Percentiles rank a stretch among this genome's conserved stretches.
These are phyloP conservation scores for Lecanoromycetidae sp. DNA, from an alignment of 2,329 filamentous ascomycete species.

Conservation along the genomic window DNA sequence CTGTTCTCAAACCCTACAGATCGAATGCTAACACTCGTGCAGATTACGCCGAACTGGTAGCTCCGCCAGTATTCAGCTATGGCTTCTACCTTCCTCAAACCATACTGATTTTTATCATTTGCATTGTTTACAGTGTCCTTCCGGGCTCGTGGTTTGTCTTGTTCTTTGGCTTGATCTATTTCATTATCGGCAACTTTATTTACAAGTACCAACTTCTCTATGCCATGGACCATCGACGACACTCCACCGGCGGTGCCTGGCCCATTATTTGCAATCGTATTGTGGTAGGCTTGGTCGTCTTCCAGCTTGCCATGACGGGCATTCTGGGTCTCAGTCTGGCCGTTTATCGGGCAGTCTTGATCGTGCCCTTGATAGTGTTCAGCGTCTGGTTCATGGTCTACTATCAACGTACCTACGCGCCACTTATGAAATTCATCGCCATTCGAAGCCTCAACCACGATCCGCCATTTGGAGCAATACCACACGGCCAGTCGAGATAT, in stretches of 20 bases:
- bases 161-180: conserved; percentile 59
- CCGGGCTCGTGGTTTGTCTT: conserved; percentile 69
- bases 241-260: conserved; percentile 89
- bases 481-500: conserved; percentile 19
- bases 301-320: conserved; percentile 83
- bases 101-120: conserved; percentile 86
- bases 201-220: conserved; percentile 98
- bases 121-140: conserved; percentile 84
- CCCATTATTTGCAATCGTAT: conserved; percentile 91
- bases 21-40: too few relatives aligned
- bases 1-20: neutral
- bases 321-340: conserved; percentile 65
- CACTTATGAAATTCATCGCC: conserved; percentile 84
- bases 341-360: conserved; percentile 57
- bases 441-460: conserved; percentile 65
- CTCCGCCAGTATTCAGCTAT: conserved; percentile 83
- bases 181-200: conserved; percentile 50
- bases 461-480: conserved; percentile 31
- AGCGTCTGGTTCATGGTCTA: conserved; percentile 86
- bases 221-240: conserved; percentile 93
- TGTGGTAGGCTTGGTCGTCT: conserved; percentile 72
- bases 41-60: conserved; percentile 69
- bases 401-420: conserved; percentile 69
- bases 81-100: conserved; percentile 92
- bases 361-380: conserved; percentile 63